These are phyloP conservation scores for Rhexocercosporidium sp. DNA, from an alignment of 2,329 filamentous ascomycete species.

Conservation along the genomic window DNA sequence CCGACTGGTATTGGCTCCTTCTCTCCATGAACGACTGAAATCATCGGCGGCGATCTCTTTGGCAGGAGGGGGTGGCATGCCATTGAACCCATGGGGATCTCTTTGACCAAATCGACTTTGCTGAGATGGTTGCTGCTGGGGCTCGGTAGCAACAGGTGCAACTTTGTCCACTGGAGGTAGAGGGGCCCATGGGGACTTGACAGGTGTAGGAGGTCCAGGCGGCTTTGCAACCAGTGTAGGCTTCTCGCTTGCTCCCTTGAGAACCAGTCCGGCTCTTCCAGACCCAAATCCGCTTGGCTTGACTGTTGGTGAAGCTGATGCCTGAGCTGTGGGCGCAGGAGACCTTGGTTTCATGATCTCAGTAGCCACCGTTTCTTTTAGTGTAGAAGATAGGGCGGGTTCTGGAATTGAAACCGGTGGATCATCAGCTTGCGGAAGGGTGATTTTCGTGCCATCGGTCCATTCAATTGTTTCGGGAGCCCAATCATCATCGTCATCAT, in stretches of 20 bases:
- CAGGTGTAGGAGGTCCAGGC: conserved; percentile 67
- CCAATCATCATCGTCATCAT: conserved; percentile 89
- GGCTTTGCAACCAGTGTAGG: conserved; percentile 76
- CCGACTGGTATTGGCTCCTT: conserved; percentile 67
- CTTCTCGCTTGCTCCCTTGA: conserved; percentile 73
- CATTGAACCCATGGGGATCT: conserved; percentile 62
- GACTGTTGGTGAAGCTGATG: conserved; percentile 37
- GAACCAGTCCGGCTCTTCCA: conserved; percentile 60
- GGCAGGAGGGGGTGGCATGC: conserved; percentile 58
- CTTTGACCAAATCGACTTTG: conserved; percentile 56
- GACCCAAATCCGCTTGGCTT: conserved; percentile 42
- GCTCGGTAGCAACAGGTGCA: conserved; percentile 69
- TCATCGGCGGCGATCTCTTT: conserved; percentile 94
- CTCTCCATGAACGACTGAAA: conserved; percentile 86
- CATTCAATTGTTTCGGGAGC: conserved; percentile 84
- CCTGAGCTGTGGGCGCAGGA: conserved; percentile 39
- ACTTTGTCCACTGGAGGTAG: conserved; percentile 85
- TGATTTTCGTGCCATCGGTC: conserved; percentile 87
- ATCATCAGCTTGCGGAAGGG: conserved; percentile 68
- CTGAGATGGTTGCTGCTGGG: conserved; percentile 50
- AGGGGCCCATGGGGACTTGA: conserved; percentile 90
- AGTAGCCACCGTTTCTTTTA: conserved; percentile 34
- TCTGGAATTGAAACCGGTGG: conserved; percentile 37
- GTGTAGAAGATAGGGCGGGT: conserved; percentile 32
- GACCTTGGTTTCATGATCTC: conserved; percentile 39